Conservation (phyloP, 1,284 basidiomycete genomes). For the Earliella scabrosa region DNA sequence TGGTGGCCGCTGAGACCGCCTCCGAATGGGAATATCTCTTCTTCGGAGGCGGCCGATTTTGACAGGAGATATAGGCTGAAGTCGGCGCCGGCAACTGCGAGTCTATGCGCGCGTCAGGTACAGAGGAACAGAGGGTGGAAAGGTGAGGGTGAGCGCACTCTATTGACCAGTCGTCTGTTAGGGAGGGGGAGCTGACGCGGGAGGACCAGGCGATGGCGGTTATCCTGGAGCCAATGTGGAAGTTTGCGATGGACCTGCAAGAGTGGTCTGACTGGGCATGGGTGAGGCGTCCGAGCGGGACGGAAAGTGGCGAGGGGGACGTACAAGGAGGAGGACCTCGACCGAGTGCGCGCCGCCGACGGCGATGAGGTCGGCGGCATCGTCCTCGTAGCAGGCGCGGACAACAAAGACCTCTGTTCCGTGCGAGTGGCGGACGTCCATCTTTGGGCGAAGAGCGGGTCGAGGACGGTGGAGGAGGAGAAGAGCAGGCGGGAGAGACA, state of each 20-base stretch:
- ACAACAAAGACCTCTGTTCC: conserved; percentile 62
- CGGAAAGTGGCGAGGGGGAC: conserved; percentile 30
- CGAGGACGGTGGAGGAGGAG: neutral
- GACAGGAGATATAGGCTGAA: conserved; percentile 71
- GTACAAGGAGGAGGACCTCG: conserved; percentile 66
- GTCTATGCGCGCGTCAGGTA: conserved; percentile 42
- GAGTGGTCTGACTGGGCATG: conserved; percentile 35
- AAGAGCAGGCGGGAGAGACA: too few relatives aligned
- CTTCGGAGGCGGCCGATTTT: conserved; percentile 52
- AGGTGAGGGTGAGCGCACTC: conserved; percentile 54
- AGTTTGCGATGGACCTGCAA: conserved; percentile 62
- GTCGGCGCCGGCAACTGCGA: conserved; percentile 68
- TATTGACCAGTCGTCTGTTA: conserved; percentile 66
- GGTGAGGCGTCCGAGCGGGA: conserved; percentile 17
- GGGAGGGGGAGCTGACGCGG: conserved; percentile 63
- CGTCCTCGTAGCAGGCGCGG: conserved; percentile 62
- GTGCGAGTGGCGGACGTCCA: conserved; percentile 65
- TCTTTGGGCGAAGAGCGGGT: conserved; percentile 27
- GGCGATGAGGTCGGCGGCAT: conserved; percentile 70
- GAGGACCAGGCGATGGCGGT: conserved; percentile 83
- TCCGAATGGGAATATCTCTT: conserved; percentile 69
- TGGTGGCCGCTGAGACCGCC: conserved; percentile 80
- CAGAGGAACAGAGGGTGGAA: neutral
- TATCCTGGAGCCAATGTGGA: conserved; percentile 71
- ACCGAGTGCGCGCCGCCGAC: conserved; percentile 74